Percentiles rank a stretch among this genome's conserved stretches.
Conservation (phyloP, 1,284 basidiomycete genomes). For the Taiwanofungus camphoratus region DNA sequence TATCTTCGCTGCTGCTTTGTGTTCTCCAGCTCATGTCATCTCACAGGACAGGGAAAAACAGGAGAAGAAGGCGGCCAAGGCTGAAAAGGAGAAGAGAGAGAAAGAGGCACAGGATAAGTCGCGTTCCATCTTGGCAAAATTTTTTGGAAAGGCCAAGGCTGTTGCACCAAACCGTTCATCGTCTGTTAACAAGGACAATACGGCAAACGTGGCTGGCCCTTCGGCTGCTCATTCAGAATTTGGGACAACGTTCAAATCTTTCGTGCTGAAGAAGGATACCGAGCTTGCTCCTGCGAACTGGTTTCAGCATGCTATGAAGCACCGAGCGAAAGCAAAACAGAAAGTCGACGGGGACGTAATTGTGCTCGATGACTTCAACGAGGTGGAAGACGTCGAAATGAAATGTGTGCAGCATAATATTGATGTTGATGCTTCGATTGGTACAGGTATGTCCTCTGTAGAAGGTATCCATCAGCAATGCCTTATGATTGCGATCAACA, state of each 20-base stretch:
- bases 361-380: slow-evolving; percentile 44
- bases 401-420: slow-evolving; percentile 11
- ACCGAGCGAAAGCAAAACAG: slow-evolving; percentile 18
- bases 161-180: slow-evolving; percentile 19
- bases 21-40: not conserved
- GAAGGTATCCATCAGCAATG: not conserved
- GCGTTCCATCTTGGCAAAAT: slow-evolving; percentile 67
- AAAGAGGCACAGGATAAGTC: slow-evolving; percentile 66
- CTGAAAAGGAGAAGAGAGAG: slow-evolving; percentile 63
- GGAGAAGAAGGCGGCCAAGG: slow-evolving; percentile 60
- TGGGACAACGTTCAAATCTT: slow-evolving; percentile 69
- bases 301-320: slow-evolving; percentile 39
- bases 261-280: slow-evolving; percentile 67
- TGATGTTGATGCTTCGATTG: slow-evolving; percentile 26
- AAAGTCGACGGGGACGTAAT: slow-evolving; percentile 41
- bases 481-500: slow-evolving; percentile 19
- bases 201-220: slow-evolving; percentile 31
- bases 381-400: slow-evolving; percentile 25
- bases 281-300: slow-evolving; percentile 67
- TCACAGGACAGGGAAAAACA: slow-evolving; percentile 60
- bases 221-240: slow-evolving; percentile 56
- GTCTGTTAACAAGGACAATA: slow-evolving; percentile 28
- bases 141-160: slow-evolving; percentile 60
- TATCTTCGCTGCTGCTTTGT: not conserved
- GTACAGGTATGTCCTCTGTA: slow-evolving; percentile 31